phyloP scores from a whole-genome alignment of 345 rosid species.

The Eucalyptus guilfoylei region DNA sequence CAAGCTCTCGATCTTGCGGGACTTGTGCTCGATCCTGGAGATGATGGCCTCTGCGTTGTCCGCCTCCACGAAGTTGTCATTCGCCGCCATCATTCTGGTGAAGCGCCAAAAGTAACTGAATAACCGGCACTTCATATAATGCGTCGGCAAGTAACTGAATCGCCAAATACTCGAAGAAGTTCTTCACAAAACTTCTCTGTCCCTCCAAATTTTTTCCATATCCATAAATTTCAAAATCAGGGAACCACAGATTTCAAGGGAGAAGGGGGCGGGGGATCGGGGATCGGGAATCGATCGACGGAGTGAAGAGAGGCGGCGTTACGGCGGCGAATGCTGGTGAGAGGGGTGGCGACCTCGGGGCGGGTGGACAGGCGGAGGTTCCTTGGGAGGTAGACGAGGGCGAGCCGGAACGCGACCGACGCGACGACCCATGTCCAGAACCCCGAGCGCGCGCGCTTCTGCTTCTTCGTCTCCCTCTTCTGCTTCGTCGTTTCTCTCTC shows the following conservation, averaged over 20 bases:
- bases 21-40: constrained; percentile 78
- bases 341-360: too few species aligned
- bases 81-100: constrained; percentile 28
- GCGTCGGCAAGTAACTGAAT: constrained; percentile 49
- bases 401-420: too few species aligned
- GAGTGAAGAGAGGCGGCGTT: too few species aligned
- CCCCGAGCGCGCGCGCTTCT: too few species aligned
- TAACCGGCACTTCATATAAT: constrained; percentile 33
- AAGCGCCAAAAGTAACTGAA: not conserved
- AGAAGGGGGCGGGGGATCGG: too few species aligned
- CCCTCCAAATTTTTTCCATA: constrained; percentile 28
- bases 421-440: too few species aligned
- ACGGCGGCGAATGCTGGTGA: too few species aligned
- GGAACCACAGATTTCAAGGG: not conserved
- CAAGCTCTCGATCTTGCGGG: constrained; percentile 79
- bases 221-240: constrained; percentile 30
- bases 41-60: constrained; percentile 89
- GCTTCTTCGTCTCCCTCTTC: too few species aligned
- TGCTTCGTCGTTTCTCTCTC: too few species aligned
- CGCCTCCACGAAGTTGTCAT: constrained; percentile 41
- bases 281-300: too few species aligned
- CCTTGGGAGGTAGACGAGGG: too few species aligned
- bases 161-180: constrained; percentile 66
- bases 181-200: constrained; percentile 18
- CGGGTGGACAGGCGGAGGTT: too few species aligned